These are phyloP conservation scores for Olyra latifolia DNA, from an alignment of 176 grass and related monocot species.

Conservation along the genomic window DNA sequence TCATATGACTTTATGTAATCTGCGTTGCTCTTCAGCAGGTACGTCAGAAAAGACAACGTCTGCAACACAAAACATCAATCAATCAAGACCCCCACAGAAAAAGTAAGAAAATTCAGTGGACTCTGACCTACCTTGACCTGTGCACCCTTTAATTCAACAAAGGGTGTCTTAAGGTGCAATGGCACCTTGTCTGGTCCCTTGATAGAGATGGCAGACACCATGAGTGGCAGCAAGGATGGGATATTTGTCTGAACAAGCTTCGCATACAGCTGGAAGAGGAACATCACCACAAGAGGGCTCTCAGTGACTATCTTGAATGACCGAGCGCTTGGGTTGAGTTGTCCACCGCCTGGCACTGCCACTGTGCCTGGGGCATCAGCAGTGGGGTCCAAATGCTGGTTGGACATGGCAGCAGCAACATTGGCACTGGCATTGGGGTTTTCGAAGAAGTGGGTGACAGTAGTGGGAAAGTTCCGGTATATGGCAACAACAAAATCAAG, in stretches of 20 bases:
- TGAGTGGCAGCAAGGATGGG: conserved; percentile 76
- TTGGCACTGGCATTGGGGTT: conserved; percentile 49
- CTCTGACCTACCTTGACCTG: conserved; percentile 79
- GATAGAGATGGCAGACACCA: conserved; percentile 86
- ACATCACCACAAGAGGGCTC: conserved; percentile 98
- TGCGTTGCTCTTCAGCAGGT: conserved; percentile 94
- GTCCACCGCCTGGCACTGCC: conserved; percentile 49
- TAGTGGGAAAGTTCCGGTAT: conserved; percentile 76
- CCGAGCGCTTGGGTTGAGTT: conserved; percentile 83
- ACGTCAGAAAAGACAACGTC: conserved; percentile 91
- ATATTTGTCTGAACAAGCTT: conserved; percentile 99
- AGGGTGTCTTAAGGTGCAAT: conserved; percentile 71
- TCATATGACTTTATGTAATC: conserved; percentile 92
- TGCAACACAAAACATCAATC: conserved; percentile 46
- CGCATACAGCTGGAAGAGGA: conserved; percentile 92
- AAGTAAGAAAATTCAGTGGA: conserved; percentile 19
- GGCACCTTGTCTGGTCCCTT: conserved; percentile 81
- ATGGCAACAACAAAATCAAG: conserved; percentile 87
- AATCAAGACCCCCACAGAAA: conserved; percentile 1
- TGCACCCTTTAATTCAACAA: conserved; percentile 90
- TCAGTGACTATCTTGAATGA: conserved; percentile 98
- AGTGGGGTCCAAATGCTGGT: conserved; percentile 48
- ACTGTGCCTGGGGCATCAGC: conserved; percentile 45
- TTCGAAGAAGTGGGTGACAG: conserved; percentile 77
- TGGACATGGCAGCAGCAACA: conserved; percentile 26